These are phyloP conservation scores for Balakata baccata DNA, from an alignment of 345 rosid genomes.

Conservation along the genomic window DNA sequence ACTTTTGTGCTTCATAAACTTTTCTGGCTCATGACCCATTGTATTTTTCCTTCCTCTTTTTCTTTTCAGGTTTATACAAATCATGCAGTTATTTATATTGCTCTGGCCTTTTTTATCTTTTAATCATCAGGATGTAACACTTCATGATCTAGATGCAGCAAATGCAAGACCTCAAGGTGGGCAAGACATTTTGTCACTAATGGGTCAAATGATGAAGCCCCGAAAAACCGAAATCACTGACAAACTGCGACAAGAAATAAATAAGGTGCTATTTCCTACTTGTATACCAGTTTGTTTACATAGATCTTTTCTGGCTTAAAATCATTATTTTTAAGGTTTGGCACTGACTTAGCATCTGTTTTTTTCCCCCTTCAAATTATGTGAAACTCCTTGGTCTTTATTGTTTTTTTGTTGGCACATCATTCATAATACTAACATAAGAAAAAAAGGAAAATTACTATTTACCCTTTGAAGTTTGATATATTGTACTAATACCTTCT, in stretches of 20 bases:
- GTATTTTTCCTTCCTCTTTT: neutral
- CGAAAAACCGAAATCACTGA: constrained; percentile 94
- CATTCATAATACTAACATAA: no score
- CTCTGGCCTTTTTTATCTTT: constrained; percentile 8
- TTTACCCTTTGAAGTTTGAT: no score
- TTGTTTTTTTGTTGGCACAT: no score
- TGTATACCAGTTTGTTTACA: neutral
- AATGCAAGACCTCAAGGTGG: constrained; percentile 99
- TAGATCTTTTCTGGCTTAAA: no score
- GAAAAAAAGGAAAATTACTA: no score
- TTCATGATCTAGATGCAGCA: constrained; percentile 98
- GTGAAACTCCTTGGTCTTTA: no score
- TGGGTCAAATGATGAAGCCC: constrained; percentile 99
- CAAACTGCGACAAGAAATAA: constrained; percentile 94
- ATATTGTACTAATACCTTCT: no score
- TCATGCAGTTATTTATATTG: constrained; percentile 10
- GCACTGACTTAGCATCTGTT: no score
- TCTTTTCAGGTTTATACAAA: neutral
- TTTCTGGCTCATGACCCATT: neutral
- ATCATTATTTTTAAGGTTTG: no score
- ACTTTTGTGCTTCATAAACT: neutral
- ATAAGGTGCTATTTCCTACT: constrained; percentile 52
- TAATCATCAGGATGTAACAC: constrained; percentile 77
- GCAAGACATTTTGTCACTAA: constrained; percentile 89
- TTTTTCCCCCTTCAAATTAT: no score